Conservation (phyloP, 805 yeast species). For the Candida silvicultrix region DNA sequence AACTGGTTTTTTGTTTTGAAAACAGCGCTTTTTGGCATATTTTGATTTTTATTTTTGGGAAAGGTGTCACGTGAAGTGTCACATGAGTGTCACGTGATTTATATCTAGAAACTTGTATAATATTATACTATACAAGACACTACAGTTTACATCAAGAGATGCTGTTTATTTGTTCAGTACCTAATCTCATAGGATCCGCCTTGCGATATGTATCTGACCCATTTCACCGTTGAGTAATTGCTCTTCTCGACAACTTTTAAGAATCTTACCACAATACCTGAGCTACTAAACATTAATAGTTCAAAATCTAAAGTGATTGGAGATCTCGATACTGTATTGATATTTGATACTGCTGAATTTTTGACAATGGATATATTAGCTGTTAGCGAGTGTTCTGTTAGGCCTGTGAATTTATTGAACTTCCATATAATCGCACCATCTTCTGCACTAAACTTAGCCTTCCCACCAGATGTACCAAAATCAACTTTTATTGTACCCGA, state of each 20-base stretch:
- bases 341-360: conserved; percentile 10
- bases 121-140: no score
- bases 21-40: neutral
- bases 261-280: conserved; percentile 70
- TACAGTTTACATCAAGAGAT: no score
- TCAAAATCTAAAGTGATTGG: conserved; percentile 68
- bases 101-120: no score
- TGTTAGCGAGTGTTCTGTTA: conserved; percentile 52
- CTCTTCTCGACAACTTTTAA: conserved; percentile 55
- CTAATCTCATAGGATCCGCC: conserved; percentile 82
- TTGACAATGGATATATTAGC: conserved; percentile 41
- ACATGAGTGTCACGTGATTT: no score
- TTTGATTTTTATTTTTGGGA: neutral
- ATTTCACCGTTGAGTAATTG: conserved; percentile 69
- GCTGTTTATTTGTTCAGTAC: conserved; percentile 39
- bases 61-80: no score
- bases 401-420: conserved; percentile 61
- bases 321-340: conserved; percentile 40
- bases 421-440: conserved; percentile 66
- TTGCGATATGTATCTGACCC: conserved; percentile 76
- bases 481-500: conserved; percentile 45
- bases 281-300: conserved; percentile 67
- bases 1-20: neutral
- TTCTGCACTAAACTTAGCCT: conserved; percentile 60
- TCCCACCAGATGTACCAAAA: conserved; percentile 49